Conservation (phyloP, 2,329 filamentous ascomycete species). For the Penicillium paneum region DNA sequence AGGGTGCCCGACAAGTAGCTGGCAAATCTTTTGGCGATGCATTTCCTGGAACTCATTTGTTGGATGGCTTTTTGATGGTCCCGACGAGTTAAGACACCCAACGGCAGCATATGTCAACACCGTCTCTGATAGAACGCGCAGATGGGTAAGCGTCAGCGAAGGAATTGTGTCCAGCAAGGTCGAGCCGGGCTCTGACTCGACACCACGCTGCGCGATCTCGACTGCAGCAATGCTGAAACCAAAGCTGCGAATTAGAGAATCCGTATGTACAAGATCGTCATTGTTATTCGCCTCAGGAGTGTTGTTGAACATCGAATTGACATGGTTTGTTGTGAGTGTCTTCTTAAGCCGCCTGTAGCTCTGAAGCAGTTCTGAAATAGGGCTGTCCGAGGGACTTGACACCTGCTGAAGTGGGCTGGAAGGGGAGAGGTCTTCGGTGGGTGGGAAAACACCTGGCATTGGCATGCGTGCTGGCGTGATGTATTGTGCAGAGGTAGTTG, state of each 20-base stretch:
- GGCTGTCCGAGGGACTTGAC: conserved; percentile 29
- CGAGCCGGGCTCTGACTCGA: conserved; percentile 68
- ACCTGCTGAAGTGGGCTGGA: conserved; percentile 34
- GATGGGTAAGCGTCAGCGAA: conserved; percentile 76
- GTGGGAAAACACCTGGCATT: conserved; percentile 41
- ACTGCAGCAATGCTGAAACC: conserved; percentile 83
- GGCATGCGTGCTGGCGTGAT: conserved; percentile 31
- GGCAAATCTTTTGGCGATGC: conserved; percentile 67
- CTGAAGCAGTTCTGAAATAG: conserved; percentile 49
- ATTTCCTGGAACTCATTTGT: conserved; percentile 66
- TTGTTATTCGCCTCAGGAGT: conserved; percentile 38
- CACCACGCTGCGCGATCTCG: conserved; percentile 87
- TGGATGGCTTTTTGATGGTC: conserved; percentile 55
- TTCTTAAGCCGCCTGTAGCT: conserved; percentile 57
- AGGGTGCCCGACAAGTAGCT: conserved; percentile 66
- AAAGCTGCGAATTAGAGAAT: conserved; percentile 51
- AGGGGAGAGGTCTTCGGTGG: conserved; percentile 31
- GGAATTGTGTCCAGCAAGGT: conserved; percentile 81
- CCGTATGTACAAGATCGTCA: conserved; percentile 50
- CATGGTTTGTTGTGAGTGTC: conserved; percentile 52
- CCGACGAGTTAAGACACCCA: conserved; percentile 62
- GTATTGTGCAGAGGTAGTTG: conserved; percentile 23
- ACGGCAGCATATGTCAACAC: conserved; percentile 79
- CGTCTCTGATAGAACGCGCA: conserved; percentile 85
- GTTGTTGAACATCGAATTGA: conserved; percentile 48